Evolutionary conservation across 2,329 filamentous ascomycete species (phyloP).

Genomic region (Colletotrichum eremochloae): DNA sequence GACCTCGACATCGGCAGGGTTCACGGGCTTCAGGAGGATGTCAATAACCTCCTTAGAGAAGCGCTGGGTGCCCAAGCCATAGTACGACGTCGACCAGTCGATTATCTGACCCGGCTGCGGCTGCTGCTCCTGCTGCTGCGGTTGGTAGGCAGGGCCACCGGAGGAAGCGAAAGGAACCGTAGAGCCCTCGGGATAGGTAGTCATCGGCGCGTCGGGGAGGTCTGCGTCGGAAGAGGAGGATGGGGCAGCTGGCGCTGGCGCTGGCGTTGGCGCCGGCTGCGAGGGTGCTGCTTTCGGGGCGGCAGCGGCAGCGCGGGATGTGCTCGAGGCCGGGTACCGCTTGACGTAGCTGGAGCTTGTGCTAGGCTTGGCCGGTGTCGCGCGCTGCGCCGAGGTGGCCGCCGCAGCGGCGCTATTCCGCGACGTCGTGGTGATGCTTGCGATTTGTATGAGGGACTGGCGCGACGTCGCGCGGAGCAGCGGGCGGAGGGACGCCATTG

Average conservation of each 20-base stretch:
- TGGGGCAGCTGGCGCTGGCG: neutral
- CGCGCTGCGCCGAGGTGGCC: neutral
- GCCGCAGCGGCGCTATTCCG: constrained; percentile 15
- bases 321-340: neutral
- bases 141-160: constrained; percentile 1
- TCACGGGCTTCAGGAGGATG: constrained; percentile 76
- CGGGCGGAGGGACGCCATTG: constrained; percentile 42
- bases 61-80: constrained; percentile 78
- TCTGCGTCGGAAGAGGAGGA: constrained; percentile 12
- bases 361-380: neutral
- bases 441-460: constrained; percentile 2
- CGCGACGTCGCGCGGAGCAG: constrained; percentile 24
- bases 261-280: neutral
- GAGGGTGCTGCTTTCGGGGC: neutral
- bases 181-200: constrained; percentile 1
- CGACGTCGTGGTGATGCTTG: constrained; percentile 8
- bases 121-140: constrained; percentile 9
- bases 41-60: constrained; percentile 79
- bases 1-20: constrained; percentile 87
- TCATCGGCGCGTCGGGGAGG: constrained; percentile 9
- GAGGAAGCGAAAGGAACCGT: constrained; percentile 18
- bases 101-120: constrained; percentile 48
- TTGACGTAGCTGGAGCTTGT: neutral
- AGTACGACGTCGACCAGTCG: constrained; percentile 88
- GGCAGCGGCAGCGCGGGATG: neutral